phyloP scores from a whole-genome alignment of 2,329 filamentous ascomycete species.

The Plenodomus lindquistii region DNA sequence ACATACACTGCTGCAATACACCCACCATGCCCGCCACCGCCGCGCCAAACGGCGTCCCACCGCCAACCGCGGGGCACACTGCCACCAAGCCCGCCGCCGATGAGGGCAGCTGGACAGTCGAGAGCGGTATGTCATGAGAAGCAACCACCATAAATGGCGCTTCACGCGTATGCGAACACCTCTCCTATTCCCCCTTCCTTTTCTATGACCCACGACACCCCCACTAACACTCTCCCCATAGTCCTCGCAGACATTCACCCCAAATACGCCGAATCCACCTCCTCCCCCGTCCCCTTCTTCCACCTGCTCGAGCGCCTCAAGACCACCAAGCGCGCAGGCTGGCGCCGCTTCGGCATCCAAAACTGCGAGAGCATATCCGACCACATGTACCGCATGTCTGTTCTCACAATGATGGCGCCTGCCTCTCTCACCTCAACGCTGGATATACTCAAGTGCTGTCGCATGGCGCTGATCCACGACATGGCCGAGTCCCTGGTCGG shows the following conservation, averaged over 20 bases:
- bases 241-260: conserved; percentile 68
- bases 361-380: conserved; percentile 88
- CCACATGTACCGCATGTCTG: conserved; percentile 99
- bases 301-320: conserved; percentile 93
- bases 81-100: conserved; percentile 29
- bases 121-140: conserved; percentile 50
- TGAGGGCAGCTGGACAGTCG: conserved; percentile 46
- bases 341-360: conserved; percentile 81
- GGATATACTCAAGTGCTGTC: conserved; percentile 81
- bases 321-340: conserved; percentile 94
- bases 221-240: conserved; percentile 25
- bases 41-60: conserved; percentile 47
- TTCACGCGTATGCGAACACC: conserved; percentile 36
- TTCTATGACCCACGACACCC: background rate
- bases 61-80: conserved; percentile 42
- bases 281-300: conserved; percentile 87
- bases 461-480: conserved; percentile 95
- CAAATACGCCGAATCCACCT: conserved; percentile 61
- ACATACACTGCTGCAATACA: conserved; percentile 13
- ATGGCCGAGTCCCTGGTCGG: conserved; percentile 96
- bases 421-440: conserved; percentile 70
- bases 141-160: conserved; percentile 21
- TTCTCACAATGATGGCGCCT: conserved; percentile 92
- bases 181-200: conserved; percentile 12
- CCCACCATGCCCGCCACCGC: conserved; percentile 41